Conservation (phyloP, 176 grass and related monocot genomes). For the Dactylis glomerata region DNA sequence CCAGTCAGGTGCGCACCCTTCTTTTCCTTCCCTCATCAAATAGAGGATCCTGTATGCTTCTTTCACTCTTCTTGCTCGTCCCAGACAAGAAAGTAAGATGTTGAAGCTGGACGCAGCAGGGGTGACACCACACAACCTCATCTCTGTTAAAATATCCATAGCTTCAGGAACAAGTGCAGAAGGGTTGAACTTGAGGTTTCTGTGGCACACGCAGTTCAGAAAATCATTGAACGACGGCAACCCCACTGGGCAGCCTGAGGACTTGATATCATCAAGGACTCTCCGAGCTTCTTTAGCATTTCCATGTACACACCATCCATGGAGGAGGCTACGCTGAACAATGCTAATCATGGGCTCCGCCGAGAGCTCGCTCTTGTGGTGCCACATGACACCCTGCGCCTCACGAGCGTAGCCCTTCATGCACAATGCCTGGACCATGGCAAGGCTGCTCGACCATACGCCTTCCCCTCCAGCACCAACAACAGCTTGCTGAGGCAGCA, state of each 20-base stretch:
- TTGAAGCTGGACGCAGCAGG: slow-evolving; percentile 61
- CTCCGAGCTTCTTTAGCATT: slow-evolving; percentile 53
- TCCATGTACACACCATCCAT: slow-evolving; percentile 64
- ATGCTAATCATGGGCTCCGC: slow-evolving; percentile 31
- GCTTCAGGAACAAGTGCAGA: slow-evolving; percentile 63
- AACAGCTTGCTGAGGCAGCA: slow-evolving; percentile 12
- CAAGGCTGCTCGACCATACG: slow-evolving; percentile 38
- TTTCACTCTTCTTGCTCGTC: slow-evolving; percentile 63
- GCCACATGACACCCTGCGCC: slow-evolving; percentile 50
- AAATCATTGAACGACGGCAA: slow-evolving; percentile 57
- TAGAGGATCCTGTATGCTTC: slow-evolving; percentile 65
- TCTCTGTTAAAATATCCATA: slow-evolving; percentile 52
- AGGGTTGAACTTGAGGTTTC: slow-evolving; percentile 71
- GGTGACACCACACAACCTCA: slow-evolving; percentile 39
- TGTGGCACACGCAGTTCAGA: slow-evolving; percentile 53
- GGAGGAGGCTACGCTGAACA: slow-evolving; percentile 49
- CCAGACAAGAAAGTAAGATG: slow-evolving; percentile 69
- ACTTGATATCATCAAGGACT: slow-evolving; percentile 54
- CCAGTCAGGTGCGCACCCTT: slow-evolving; percentile 63
- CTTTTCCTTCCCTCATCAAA: slow-evolving; percentile 54
- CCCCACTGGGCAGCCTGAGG: slow-evolving; percentile 23
- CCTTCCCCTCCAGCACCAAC: slow-evolving; percentile 12
- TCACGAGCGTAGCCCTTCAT: slow-evolving; percentile 52
- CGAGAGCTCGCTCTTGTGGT: slow-evolving; percentile 51
- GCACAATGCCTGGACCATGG: slow-evolving; percentile 55